phyloP scores from a whole-genome alignment of 139 green algal species.

The Diplosphaera chodatii region DNA sequence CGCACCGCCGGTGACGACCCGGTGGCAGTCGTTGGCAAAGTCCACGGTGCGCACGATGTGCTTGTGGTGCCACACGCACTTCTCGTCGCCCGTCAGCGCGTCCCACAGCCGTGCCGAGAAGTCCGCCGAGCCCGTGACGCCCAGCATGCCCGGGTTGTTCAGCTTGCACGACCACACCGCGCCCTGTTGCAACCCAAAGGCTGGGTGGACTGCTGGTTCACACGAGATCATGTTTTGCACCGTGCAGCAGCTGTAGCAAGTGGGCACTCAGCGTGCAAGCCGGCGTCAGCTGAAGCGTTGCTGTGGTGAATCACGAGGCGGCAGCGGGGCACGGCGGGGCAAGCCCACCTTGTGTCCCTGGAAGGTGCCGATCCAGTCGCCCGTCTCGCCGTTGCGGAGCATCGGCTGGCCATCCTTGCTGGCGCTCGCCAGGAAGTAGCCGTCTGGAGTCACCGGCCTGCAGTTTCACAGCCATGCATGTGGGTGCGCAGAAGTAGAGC shows the following conservation, averaged over 20 bases:
- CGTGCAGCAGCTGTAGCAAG: too few relatives aligned
- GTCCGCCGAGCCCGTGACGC: slow-evolving; percentile 89
- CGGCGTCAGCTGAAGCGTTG: too few relatives aligned
- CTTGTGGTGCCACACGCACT: slow-evolving; percentile 64
- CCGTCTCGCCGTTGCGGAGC: slow-evolving; percentile 88
- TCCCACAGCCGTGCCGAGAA: slow-evolving; percentile 96
- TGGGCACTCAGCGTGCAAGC: too few relatives aligned
- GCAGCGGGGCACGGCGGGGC: background rate
- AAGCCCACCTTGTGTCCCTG: slow-evolving; percentile 82
- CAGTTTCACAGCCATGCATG: background rate
- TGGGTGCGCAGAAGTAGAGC: too few relatives aligned
- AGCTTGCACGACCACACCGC: slow-evolving; percentile 92
- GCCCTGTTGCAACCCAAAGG: slow-evolving; percentile 44
- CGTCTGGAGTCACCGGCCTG: slow-evolving; percentile 87
- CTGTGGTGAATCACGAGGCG: background rate
- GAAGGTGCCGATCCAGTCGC: slow-evolving; percentile 99
- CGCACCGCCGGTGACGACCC: slow-evolving; percentile 64
- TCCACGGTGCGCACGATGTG: slow-evolving; percentile 88
- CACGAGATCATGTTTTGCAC: too few relatives aligned
- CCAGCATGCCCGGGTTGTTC: slow-evolving; percentile 76
- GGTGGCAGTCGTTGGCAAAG: slow-evolving; percentile 54
- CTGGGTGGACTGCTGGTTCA: too few relatives aligned
- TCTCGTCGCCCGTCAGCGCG: slow-evolving; percentile 83
- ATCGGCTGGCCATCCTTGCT: slow-evolving; percentile 97
- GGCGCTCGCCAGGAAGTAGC: slow-evolving; percentile 89